Percentiles rank a stretch among this genome's conserved stretches.
Evolutionary conservation across 73 alveolate genomes (phyloP).

Genomic region (Paramecium sonneborni): DNA sequence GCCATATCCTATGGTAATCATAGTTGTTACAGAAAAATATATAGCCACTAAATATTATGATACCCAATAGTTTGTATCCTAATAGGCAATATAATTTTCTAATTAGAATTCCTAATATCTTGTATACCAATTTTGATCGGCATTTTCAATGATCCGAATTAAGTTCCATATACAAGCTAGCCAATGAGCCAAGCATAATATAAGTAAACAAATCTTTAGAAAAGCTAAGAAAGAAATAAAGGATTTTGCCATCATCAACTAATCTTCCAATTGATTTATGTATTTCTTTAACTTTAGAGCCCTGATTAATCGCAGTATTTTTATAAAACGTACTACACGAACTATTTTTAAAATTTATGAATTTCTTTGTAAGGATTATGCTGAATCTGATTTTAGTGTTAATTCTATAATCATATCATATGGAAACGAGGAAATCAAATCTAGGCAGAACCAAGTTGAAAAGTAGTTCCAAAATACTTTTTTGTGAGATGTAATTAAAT

Average conservation of each 20-base stretch:
- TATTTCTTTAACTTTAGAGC: constrained; percentile 34
- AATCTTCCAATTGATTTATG: not conserved
- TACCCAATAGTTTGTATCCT: constrained; percentile 34
- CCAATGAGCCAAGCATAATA: constrained; percentile 45
- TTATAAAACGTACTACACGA: not conserved
- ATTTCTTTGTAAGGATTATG: not conserved
- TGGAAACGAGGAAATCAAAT: constrained; percentile 40
- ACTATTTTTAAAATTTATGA: constrained; percentile 29
- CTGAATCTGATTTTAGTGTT: not conserved
- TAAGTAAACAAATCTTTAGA: not conserved
- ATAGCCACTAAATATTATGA: constrained; percentile 1
- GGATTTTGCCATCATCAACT: not conserved
- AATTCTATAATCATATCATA: not conserved
- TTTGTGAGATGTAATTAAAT: not conserved
- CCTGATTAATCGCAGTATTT: constrained; percentile 23
- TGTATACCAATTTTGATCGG: constrained; percentile 5
- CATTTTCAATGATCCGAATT: not conserved
- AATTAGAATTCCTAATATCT: not conserved
- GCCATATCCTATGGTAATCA: constrained; percentile 97
- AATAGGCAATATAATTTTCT: not conserved
- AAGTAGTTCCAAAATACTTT: constrained; percentile 1
- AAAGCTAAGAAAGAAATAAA: not conserved
- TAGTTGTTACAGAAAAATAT: constrained; percentile 90
- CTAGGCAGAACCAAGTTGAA: constrained; percentile 9
- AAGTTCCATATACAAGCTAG: constrained; percentile 39